Evolutionary conservation across 176 grass and related monocot genomes (phyloP), one percentile per base, ranked within the genome.

Genomic region (Zea mays): DNA sequence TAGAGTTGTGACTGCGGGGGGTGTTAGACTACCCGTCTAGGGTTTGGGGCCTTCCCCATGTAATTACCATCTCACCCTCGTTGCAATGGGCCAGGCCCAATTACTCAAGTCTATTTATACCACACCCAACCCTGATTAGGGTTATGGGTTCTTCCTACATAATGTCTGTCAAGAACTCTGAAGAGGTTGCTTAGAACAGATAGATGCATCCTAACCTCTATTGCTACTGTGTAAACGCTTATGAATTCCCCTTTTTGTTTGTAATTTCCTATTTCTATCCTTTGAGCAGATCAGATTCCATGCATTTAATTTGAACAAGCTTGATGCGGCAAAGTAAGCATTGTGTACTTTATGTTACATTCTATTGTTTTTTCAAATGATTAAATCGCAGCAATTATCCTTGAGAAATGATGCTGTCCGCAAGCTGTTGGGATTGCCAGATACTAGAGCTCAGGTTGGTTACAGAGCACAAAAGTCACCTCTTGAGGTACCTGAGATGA

Each of bases 301-400:
- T 79, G 34, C 43, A 75, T 15, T 70, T 79, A 38, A 16, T 77
- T 78, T 44, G 21, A 65, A 54, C 13, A 64, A 60, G 33, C 64
- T 38, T 66, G 1, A 70, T 71, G 11, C 54, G 6, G 69, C 75
- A 62, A 16, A 71, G 17, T 60, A 42, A 36, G 33, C 17, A 72
- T 44, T 87, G 13, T 14, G 52, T 73, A 57, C 51, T 82, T 76
- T 71, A 50, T 5, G 34, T 79, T 57, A 11, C 69, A 46, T 73
- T 80, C 74, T 90, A 14, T 90, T n/a, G n/a, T 90, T 81, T 52
- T 82, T 85, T 67, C 5, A 54, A 75, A 67, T 69, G 20, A 38
- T 88, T 62, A 69, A 81, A 71, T 51, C 78, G 85, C 89, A 97
- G 94, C 89, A 90, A 85, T 90, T 97, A 37, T 76, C 82, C 68